Base-by-base conservation (phyloP, 2,329 filamentous ascomycete genomes). In the Trichoderma atroviride region DNA sequence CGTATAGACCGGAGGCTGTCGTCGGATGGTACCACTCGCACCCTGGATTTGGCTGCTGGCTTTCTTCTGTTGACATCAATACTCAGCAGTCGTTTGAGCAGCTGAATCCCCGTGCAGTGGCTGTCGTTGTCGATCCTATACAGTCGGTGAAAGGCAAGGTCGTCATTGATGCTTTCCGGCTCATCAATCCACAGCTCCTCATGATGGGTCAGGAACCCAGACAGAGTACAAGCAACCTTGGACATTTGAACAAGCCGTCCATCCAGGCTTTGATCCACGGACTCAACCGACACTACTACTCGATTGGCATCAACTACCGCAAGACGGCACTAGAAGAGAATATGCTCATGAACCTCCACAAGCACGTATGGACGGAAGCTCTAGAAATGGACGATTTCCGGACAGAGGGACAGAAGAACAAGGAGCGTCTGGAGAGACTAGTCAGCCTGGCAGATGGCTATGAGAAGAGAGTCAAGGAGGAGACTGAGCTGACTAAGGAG, bases 51-150 rank as follows among this genome's bases (percentile, higher is more conserved):
- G 96, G 96, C 76, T 99, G 96, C 87, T 99, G 96, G 96, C 89
- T 99, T 31, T 99, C 96, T 2, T 96, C 92, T 22, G 96, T 99
- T 79, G 96, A 99, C 85, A 98, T 99, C 85, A 98, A 99, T 84
- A 99, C 96, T 35, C 96, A 99, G 80, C 96, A 99, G 82, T 97
- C 94, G n/a, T 99, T 99, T 81, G 96, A 99, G 84, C 96, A 98
- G 83, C 89, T 99, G 70, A 99, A 94, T 9, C 94, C 96, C 43
- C 93, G 96, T 78, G 95, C 96, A 74, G 96, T 99, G 73, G 96
- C 96, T 74, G 96, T 99, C 62, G 96, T 99, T 76, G 94, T 99
- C 77, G 96, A 99, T 78, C 96, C 96, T 53, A 98, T 99, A 77
- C 96, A 99, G 82, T 98, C 96, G 71, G 96, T 99, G 79, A 99